A percentile compares a stretch with the other conserved stretches of the same genome.
phyloP scores from a whole-genome alignment of 1,284 basidiomycete species.

The Ustilago nuda region DNA sequence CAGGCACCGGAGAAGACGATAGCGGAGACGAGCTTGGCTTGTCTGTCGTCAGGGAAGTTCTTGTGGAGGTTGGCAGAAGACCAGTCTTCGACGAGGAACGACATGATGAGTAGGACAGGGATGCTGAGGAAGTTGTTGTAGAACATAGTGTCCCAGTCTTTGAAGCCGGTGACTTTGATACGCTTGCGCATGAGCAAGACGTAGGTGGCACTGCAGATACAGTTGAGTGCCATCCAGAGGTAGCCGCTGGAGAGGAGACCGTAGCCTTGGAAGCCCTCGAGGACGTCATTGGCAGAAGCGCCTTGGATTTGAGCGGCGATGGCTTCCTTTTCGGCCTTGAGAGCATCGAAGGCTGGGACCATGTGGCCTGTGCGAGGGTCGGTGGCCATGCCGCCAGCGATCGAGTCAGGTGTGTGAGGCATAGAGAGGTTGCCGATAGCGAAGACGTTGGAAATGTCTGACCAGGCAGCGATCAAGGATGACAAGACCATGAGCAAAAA shows the following conservation, averaged over 20 bases:
- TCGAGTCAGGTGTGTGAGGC: conserved; percentile 61
- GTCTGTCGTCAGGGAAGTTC: conserved; percentile 90
- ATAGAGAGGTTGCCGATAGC: conserved; percentile 61
- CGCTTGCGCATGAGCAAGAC: conserved; percentile 95
- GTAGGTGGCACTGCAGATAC: conserved; percentile 89
- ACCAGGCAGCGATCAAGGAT: conserved; percentile 94
- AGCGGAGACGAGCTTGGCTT: conserved; percentile 82
- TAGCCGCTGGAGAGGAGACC: conserved; percentile 75
- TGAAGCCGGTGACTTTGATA: conserved; percentile 97
- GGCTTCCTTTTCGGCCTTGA: conserved; percentile 46
- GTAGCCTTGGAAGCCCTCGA: conserved; percentile 52
- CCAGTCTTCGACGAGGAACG: conserved; percentile 92
- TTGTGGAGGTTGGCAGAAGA: conserved; percentile 78
- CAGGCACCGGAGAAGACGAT: conserved; percentile 96
- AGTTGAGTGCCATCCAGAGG: conserved; percentile 96
- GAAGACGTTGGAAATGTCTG: conserved; percentile 78
- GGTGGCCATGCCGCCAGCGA: conserved; percentile 35
- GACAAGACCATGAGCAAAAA: conserved; percentile 97
- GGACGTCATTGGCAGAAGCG: conserved; percentile 42
- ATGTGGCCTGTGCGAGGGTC: conserved; percentile 40
- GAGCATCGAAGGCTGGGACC: conserved; percentile 41
- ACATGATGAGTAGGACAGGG: conserved; percentile 85
- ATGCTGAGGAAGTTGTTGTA: conserved; percentile 98
- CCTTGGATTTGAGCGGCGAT: conserved; percentile 39
- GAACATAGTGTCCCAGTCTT: conserved; percentile 99